Conservation (phyloP, 2,329 filamentous ascomycete species). For the Ophiostoma sp. region DNA sequence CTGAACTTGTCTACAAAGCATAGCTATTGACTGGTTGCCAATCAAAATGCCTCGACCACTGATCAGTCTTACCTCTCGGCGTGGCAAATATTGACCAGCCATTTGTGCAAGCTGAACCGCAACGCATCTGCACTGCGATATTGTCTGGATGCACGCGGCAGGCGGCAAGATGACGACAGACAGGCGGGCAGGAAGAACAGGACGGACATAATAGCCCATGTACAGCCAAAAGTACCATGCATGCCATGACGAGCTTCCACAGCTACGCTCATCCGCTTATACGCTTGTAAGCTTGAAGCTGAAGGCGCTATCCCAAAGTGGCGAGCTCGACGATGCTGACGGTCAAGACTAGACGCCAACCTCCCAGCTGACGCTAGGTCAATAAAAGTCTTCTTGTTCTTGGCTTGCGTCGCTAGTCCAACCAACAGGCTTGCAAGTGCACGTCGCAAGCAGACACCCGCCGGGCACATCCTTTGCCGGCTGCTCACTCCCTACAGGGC, state of each 20-base stretch:
- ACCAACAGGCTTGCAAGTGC: too few relatives aligned
- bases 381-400: neutral
- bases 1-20: neutral
- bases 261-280: too few relatives aligned
- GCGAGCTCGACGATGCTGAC: slow-evolving; percentile 7
- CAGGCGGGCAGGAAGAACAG: neutral
- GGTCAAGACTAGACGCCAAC: neutral
- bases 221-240: neutral
- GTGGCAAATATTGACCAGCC: neutral
- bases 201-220: neutral
- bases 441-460: neutral
- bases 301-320: neutral
- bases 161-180: neutral
- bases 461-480: neutral
- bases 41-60: too few relatives aligned
- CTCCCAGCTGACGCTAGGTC: slow-evolving; percentile 3
- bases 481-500: slow-evolving; percentile 4
- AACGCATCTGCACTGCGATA: neutral
- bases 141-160: neutral
- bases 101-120: slow-evolving; percentile 9
- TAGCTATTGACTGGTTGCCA: neutral
- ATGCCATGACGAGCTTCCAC: neutral
- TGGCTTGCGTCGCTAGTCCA: neutral
- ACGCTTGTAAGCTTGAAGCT: too few relatives aligned
- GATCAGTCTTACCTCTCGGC: too few relatives aligned